Evolutionary conservation across 345 rosid genomes (phyloP).

Genomic region (Moringa oleifera): DNA sequence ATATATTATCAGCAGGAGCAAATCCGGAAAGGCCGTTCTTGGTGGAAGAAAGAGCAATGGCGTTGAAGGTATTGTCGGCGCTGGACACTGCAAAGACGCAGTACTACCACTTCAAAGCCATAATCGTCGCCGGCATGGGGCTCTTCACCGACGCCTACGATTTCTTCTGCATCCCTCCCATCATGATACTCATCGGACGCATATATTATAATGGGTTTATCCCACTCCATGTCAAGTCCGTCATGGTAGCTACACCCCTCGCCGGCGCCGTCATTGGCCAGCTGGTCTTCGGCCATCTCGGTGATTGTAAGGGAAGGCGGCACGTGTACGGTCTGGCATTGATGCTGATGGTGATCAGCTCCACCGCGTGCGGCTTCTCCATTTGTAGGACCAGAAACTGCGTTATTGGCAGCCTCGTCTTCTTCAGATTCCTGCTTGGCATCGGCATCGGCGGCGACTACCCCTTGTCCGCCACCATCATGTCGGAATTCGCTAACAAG

Average conservation of each 20-base stretch:
- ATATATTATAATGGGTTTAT: constrained; percentile 19
- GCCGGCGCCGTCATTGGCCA: constrained; percentile 61
- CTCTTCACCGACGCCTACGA: constrained; percentile 41
- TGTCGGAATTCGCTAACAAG: constrained; percentile 80
- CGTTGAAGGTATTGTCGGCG: constrained; percentile 5
- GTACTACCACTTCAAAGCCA: constrained; percentile 34
- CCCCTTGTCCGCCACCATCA: constrained; percentile 72
- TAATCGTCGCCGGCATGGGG: constrained; percentile 39
- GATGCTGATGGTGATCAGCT: constrained; percentile 49
- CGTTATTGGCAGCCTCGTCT: constrained; percentile 49
- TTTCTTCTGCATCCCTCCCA: constrained; percentile 37
- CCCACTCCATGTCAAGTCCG: constrained; percentile 13
- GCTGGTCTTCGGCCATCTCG: constrained; percentile 51
- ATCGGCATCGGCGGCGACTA: constrained; percentile 79
- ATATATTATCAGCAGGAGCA: neutral
- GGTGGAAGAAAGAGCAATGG: neutral
- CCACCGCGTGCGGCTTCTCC: constrained; percentile 62
- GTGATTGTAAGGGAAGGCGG: constrained; percentile 58
- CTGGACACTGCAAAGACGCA: constrained; percentile 31
- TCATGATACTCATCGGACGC: constrained; percentile 38
- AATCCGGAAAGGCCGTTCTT: too few species aligned
- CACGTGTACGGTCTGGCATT: constrained; percentile 54
- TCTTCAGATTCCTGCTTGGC: constrained; percentile 62
- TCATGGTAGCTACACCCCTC: constrained; percentile 41
- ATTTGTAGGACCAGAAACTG: constrained; percentile 43